Percentiles rank a stretch among this genome's conserved stretches.
phyloP scores from a whole-genome alignment of 2,329 filamentous ascomycete genomes.

The Paecilomyces sp. region DNA sequence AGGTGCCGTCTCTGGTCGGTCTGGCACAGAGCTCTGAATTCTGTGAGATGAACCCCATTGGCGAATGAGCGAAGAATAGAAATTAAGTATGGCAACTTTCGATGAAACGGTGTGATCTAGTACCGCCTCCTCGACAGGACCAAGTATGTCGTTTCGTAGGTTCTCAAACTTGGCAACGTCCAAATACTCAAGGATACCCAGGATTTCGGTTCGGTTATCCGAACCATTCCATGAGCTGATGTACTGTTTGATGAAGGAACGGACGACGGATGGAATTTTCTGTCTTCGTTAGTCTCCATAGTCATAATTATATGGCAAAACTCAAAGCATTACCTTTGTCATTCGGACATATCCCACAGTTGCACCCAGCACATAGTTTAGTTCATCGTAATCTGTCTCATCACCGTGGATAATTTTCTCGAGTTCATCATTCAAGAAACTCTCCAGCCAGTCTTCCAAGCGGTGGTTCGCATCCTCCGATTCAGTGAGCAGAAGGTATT shows the following conservation, averaged over 20 bases:
- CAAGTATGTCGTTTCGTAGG: constrained; percentile 30
- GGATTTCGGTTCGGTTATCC: constrained; percentile 41
- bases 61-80: constrained; percentile 61
- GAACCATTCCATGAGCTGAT: constrained; percentile 57
- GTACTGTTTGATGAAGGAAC: constrained; percentile 40
- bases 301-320: constrained; percentile 1
- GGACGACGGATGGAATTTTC: constrained; percentile 26
- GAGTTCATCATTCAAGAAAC: constrained; percentile 31
- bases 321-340: constrained; percentile 25
- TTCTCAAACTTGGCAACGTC: constrained; percentile 22
- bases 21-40: constrained; percentile 14
- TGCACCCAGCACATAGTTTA: constrained; percentile 27
- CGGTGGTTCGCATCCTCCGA: constrained; percentile 43
- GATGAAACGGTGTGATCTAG: constrained; percentile 36
- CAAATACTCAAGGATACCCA: constrained; percentile 26
- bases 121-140: constrained; percentile 34
- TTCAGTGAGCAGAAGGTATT: constrained; percentile 60
- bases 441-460: constrained; percentile 31
- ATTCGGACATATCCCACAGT: constrained; percentile 28
- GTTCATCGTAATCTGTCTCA: constrained; percentile 30
- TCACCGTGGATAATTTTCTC: constrained; percentile 38
- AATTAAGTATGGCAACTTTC: constrained; percentile 54
- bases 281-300: constrained; percentile 10
- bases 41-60: constrained; percentile 41
- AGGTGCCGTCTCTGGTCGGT: constrained; percentile 19